These are phyloP conservation scores for Erigeron philadelphicus DNA, from an alignment of 140 eudicot species.

Conservation along the genomic window DNA sequence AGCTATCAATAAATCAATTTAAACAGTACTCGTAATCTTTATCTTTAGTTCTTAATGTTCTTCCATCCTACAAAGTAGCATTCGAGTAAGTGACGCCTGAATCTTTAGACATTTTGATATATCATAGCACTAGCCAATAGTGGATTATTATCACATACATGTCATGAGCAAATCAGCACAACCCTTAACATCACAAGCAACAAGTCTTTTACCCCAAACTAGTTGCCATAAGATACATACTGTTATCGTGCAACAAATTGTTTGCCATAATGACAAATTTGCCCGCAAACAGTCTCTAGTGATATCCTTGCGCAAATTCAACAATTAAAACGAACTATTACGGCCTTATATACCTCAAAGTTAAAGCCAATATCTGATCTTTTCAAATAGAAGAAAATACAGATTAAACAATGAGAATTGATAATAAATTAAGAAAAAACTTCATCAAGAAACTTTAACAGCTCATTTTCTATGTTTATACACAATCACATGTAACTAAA, in stretches of 20 bases:
- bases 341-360: neutral
- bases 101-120: neutral
- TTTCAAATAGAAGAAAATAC: neutral
- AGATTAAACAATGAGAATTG: neutral
- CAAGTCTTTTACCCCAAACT: conserved; percentile 13
- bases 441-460: neutral
- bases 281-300: neutral
- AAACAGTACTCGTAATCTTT: neutral
- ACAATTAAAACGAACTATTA: neutral
- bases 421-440: neutral
- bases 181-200: neutral
- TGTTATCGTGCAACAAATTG: conserved; percentile 3
- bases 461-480: neutral
- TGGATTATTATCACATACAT: conserved; percentile 4
- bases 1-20: neutral
- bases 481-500: neutral
- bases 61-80: neutral
- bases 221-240: neutral
- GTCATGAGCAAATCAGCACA: conserved; percentile 3
- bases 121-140: neutral
- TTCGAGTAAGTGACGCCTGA: neutral
- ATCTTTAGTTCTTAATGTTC: neutral
- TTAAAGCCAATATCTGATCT: conserved; percentile 12
- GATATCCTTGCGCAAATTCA: neutral
- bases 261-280: neutral